phyloP scores from a whole-genome alignment of 2,329 filamentous ascomycete genomes.

The Fusarium sp. region DNA sequence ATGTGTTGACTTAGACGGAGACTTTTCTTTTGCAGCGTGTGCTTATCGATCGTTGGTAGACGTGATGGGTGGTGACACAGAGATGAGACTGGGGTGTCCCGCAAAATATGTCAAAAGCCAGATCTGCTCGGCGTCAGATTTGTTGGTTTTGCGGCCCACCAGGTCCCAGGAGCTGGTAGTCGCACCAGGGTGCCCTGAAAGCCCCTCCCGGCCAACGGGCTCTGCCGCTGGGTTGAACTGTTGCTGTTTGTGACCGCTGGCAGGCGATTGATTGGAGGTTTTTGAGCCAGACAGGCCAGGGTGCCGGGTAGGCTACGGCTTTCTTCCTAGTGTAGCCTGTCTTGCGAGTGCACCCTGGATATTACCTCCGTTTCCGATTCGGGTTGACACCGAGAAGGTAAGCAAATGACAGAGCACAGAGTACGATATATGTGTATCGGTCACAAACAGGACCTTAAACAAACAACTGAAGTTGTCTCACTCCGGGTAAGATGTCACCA shows the following conservation, averaged over 20 bases:
- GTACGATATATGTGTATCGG: conserved; percentile 37
- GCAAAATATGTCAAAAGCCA: conserved; percentile 51
- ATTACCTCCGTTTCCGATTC: conserved; percentile 31
- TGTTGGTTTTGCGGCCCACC: conserved; percentile 39
- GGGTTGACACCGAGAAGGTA: conserved; percentile 29
- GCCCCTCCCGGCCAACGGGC: conserved; percentile 45
- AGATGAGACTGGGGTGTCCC: conserved; percentile 50
- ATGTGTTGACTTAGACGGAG: conserved; percentile 19
- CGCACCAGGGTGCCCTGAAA: conserved; percentile 42
- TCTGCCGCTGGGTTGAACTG: conserved; percentile 42
- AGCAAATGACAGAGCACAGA: conserved; percentile 25
- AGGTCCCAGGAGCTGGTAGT: conserved; percentile 35
- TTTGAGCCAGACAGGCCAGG: conserved; percentile 31
- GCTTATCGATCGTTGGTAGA: conserved; percentile 43
- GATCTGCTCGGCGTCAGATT: conserved; percentile 48
- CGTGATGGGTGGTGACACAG: conserved; percentile 48
- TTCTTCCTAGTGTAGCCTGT: conserved; percentile 52
- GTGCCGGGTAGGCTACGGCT: conserved; percentile 33
- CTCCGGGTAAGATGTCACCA: conserved; percentile 44
- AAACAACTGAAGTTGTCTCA: conserved; percentile 41
- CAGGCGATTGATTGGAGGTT: conserved; percentile 35
- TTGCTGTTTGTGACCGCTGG: conserved; percentile 34
- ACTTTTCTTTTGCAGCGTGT: conserved; percentile 27
- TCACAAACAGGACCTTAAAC: conserved; percentile 32
- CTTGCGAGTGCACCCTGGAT: conserved; percentile 51